Evolutionary conservation across 306 rosid genomes (phyloP).

Genomic region (Mimosa bimucronata): DNA sequence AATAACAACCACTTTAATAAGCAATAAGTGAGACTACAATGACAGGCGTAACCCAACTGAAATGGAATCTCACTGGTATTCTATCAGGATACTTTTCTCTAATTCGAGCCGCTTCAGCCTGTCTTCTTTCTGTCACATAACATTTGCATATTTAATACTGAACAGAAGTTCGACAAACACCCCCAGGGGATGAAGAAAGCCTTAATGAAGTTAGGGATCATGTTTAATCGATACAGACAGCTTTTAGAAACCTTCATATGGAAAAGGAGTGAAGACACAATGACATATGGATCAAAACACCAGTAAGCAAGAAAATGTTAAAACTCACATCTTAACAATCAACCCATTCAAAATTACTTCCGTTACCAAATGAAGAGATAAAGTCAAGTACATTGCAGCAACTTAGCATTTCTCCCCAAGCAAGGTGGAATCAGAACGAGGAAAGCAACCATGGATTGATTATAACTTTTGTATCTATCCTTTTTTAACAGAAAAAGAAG

Average conservation of each 20-base stretch:
- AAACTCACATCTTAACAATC: not conserved
- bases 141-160: not conserved
- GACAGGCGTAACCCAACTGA: constrained; percentile 4
- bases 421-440: not conserved
- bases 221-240: not conserved
- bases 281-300: not conserved
- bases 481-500: too few species aligned
- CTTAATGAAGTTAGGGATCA: not conserved
- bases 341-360: not conserved
- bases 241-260: constrained; percentile 2
- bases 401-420: not conserved
- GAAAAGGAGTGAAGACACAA: not conserved
- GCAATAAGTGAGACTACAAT: not conserved
- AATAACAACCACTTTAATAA: constrained; percentile 4
- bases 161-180: not conserved
- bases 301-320: not conserved
- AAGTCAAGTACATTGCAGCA: not conserved
- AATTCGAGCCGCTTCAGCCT: constrained; percentile 67
- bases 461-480: not conserved
- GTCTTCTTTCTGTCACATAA: constrained; percentile 59
- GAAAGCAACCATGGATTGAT: not conserved
- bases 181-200: too few species aligned
- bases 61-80: constrained; percentile 60
- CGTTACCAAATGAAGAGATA: not conserved
- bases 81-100: constrained; percentile 74